Percentiles rank a stretch among this genome's conserved stretches.
Conservation (phyloP, 306 rosid species). For the Ceratonia siliqua region DNA sequence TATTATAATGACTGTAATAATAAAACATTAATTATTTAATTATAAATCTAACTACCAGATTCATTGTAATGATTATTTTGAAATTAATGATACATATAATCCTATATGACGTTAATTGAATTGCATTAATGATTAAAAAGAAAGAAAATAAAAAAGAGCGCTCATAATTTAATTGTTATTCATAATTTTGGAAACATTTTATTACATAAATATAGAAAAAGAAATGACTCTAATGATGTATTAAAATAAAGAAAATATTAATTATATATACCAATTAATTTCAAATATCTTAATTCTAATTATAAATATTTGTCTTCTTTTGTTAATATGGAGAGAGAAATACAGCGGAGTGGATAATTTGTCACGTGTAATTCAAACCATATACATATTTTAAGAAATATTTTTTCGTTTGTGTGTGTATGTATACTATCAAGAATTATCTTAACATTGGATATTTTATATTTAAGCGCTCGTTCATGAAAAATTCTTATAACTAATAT, state of each 20-base stretch:
- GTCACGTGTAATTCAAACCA: too few relatives aligned
- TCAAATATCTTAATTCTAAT: neutral
- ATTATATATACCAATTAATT: neutral
- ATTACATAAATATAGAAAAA: neutral
- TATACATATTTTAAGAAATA: too few relatives aligned
- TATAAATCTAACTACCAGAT: too few relatives aligned
- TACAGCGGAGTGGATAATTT: too few relatives aligned
- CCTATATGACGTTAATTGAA: too few relatives aligned
- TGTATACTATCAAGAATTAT: too few relatives aligned
- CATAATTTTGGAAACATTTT: neutral
- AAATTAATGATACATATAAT: neutral
- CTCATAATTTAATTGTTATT: neutral
- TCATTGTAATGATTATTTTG: neutral
- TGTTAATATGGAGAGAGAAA: too few relatives aligned
- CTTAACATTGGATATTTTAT: too few relatives aligned
- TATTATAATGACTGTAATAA: neutral
- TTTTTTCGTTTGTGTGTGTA: too few relatives aligned
- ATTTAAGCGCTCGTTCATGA: too few relatives aligned
- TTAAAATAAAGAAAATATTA: neutral
- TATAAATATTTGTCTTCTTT: neutral
- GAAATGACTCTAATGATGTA: neutral
- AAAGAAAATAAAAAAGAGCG: neutral
- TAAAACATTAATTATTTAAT: neutral
- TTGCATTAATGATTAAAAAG: neutral
- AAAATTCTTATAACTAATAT: too few relatives aligned